Conservation (phyloP, 768 basidiomycete species). For the Tricholoma sp. region DNA sequence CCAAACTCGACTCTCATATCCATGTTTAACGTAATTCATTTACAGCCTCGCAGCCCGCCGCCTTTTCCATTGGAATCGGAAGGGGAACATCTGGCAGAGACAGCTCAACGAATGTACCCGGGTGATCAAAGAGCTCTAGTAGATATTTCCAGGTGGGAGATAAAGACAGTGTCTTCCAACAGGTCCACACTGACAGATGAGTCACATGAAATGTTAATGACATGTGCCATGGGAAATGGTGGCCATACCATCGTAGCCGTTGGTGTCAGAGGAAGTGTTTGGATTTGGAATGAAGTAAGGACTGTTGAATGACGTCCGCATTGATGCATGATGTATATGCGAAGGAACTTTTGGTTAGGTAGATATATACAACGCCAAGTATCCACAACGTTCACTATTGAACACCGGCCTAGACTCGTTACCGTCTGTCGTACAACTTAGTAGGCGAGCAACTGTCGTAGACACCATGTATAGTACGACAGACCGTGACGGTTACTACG, state of each 20-base stretch:
- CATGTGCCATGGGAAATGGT: constrained; percentile 37
- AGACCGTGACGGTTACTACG: no score
- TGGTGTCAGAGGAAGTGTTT: constrained; percentile 33
- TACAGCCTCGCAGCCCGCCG: constrained; percentile 38
- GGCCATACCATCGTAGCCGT: constrained; percentile 37
- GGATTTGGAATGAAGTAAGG: constrained; percentile 30
- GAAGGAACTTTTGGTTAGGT: no score
- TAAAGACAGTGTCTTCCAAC: constrained; percentile 8
- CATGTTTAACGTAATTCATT: constrained; percentile 41
- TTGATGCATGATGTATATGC: no score
- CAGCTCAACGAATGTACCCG: constrained; percentile 19
- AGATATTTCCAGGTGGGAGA: constrained; percentile 16
- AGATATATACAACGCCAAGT: no score
- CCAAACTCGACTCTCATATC: constrained; percentile 36
- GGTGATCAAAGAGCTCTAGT: constrained; percentile 14
- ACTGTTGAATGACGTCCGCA: no score
- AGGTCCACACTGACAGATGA: constrained; percentile 1
- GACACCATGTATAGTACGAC: no score
- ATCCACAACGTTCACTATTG: no score
- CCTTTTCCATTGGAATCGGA: constrained; percentile 30
- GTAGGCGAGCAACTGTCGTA: no score
- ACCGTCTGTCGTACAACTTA: no score
- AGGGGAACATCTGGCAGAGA: constrained; percentile 15
- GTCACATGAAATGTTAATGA: constrained; percentile 26
- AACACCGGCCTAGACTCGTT: no score